Conservation (phyloP, 2,329 filamentous ascomycete genomes). For the Trichoderma sp. region DNA sequence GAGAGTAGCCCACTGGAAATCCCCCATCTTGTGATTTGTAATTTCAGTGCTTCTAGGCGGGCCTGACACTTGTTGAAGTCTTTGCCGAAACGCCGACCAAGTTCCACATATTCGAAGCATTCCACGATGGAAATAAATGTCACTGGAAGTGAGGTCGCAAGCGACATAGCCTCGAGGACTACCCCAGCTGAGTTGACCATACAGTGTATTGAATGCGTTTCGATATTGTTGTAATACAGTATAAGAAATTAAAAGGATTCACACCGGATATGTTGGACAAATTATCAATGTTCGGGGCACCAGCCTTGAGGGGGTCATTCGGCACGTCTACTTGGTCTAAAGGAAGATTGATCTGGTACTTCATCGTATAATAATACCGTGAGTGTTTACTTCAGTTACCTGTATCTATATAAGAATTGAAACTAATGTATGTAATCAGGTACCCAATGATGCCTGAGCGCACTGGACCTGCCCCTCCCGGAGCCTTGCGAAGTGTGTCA, state of each 20-base stretch:
- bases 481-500: no score
- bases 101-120: neutral
- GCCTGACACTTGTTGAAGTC: neutral
- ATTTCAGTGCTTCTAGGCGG: neutral
- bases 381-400: neutral
- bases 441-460: no score
- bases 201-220: rapidly evolving
- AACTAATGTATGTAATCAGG: no score
- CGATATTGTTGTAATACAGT: neutral
- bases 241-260: neutral
- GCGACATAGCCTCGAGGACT: neutral
- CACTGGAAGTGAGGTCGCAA: neutral
- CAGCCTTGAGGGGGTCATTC: neutral
- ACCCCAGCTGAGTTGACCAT: neutral
- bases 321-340: no score
- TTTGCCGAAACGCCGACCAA: neutral
- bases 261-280: neutral
- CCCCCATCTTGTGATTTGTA: neutral
- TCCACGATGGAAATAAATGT: neutral
- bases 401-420: no score
- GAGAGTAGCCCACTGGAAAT: neutral
- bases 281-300: neutral
- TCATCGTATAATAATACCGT: neutral
- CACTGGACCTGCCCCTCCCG: no score
- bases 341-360: neutral